Conservation (phyloP, 2,329 filamentous ascomycete genomes). For the Didymellaceae sp. region DNA sequence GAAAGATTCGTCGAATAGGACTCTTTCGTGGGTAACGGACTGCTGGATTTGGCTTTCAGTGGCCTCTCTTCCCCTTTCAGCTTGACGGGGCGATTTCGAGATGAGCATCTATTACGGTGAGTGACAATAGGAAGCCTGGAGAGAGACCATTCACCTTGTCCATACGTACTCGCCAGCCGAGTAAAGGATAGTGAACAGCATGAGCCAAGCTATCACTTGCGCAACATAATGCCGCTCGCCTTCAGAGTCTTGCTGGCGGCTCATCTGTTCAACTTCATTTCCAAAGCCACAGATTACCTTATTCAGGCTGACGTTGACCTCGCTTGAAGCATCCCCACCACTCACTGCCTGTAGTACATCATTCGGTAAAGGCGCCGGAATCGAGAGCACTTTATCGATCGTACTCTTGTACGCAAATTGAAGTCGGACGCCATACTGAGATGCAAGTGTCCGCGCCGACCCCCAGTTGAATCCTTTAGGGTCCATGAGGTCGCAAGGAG, state of each 20-base stretch:
- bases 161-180: conserved; percentile 28
- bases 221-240: conserved; percentile 25
- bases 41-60: conserved; percentile 13
- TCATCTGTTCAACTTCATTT: conserved; percentile 29
- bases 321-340: conserved; percentile 15
- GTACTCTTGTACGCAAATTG: conserved; percentile 32
- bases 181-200: conserved; percentile 26
- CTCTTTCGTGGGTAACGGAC: not conserved
- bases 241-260: not conserved
- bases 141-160: conserved; percentile 21
- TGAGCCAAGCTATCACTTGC: conserved; percentile 26
- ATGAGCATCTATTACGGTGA: conserved; percentile 19
- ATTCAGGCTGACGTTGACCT: conserved; percentile 20
- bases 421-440: conserved; percentile 29
- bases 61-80: conserved; percentile 33
- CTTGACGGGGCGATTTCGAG: conserved; percentile 22
- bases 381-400: conserved; percentile 28
- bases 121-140: not conserved
- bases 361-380: conserved; percentile 26
- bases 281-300: conserved; percentile 35
- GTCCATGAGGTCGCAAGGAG: conserved; percentile 29
- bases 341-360: conserved; percentile 24
- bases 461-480: conserved; percentile 33
- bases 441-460: conserved; percentile 30
- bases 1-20: no score